Conservation (phyloP, 2,329 filamentous ascomycete genomes). For the Apiospora koreana region DNA sequence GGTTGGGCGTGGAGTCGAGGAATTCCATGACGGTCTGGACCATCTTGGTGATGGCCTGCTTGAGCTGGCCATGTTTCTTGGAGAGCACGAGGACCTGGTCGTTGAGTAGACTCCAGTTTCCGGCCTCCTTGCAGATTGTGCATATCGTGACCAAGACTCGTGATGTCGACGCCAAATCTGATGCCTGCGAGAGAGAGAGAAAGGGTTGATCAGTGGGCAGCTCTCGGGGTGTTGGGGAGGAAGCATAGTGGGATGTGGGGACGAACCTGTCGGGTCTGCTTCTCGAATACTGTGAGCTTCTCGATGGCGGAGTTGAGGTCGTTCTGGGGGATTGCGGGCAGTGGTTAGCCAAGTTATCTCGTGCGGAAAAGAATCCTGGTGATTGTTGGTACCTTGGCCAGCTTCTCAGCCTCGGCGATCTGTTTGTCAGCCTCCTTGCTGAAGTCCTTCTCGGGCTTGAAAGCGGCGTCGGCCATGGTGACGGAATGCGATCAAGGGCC, state of each 20-base stretch:
- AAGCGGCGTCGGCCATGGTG: slow-evolving; percentile 77
- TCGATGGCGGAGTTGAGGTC: slow-evolving; percentile 88
- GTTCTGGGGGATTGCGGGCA: slow-evolving; percentile 46
- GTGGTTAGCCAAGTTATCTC: slow-evolving; percentile 30
- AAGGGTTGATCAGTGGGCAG: slow-evolving; percentile 18
- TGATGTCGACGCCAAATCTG: slow-evolving; percentile 93
- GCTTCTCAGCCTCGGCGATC: slow-evolving; percentile 85
- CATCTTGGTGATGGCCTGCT: slow-evolving; percentile 99
- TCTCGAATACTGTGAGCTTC: slow-evolving; percentile 89
- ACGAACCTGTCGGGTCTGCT: slow-evolving; percentile 90
- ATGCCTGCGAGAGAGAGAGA: slow-evolving; percentile 63
- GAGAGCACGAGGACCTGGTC: slow-evolving; percentile 94
- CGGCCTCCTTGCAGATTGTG: slow-evolving; percentile 89
- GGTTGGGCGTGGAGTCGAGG: slow-evolving; percentile 78
- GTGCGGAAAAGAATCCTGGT: neutral
- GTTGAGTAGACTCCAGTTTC: slow-evolving; percentile 93
- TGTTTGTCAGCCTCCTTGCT: slow-evolving; percentile 92
- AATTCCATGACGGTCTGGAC: slow-evolving; percentile 95
- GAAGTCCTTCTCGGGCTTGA: slow-evolving; percentile 99
- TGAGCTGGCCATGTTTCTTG: slow-evolving; percentile 99
- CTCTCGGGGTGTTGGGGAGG: slow-evolving; percentile 11
- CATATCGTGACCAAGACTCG: slow-evolving; percentile 85
- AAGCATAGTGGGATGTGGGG: slow-evolving; percentile 15
- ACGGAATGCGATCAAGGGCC: slow-evolving; percentile 1
- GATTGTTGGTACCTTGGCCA: slow-evolving; percentile 70